Percentiles rank a stretch among this genome's conserved stretches.
Conservation (phyloP, 1,284 basidiomycete species). For the Marasmius tenuissimus region DNA sequence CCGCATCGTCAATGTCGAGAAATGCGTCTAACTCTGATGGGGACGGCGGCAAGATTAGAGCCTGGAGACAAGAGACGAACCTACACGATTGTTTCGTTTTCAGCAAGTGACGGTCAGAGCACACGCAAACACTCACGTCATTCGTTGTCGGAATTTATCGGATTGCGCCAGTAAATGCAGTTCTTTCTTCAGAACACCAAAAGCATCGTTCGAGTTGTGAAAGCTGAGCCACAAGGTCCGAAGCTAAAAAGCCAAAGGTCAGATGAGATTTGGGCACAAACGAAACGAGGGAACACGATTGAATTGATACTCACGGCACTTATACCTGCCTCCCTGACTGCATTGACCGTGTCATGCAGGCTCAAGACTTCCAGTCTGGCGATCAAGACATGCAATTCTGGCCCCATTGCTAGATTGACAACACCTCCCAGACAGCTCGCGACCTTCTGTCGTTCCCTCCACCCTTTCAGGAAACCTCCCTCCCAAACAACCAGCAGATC, state of each 20-base stretch:
- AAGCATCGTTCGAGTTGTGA: conserved; percentile 33
- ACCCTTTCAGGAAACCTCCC: conserved; percentile 63
- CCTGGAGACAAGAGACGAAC: conserved; percentile 74
- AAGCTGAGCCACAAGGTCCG: conserved; percentile 54
- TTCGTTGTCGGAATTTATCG: conserved; percentile 64
- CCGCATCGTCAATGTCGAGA: conserved; percentile 52
- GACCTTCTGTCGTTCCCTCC: conserved; percentile 81
- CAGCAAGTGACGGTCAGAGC: conserved; percentile 10
- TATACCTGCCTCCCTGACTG: conserved; percentile 81
- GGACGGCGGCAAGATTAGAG: conserved; percentile 42
- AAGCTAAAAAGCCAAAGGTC: conserved; percentile 35
- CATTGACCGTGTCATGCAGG: conserved; percentile 79
- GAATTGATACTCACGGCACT: conserved; percentile 50
- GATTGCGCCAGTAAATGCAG: conserved; percentile 58
- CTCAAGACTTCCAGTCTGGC: conserved; percentile 58
- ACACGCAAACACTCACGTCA: conserved; percentile 56
- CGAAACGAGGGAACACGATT: conserved; percentile 20
- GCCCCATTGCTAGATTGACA: conserved; percentile 35
- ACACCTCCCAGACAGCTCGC: conserved; percentile 58
- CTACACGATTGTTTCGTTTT: conserved; percentile 26
- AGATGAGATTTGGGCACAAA: background rate
- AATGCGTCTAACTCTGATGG: conserved; percentile 33
- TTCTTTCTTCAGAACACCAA: conserved; percentile 46
- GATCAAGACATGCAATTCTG: conserved; percentile 29
- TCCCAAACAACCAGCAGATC: conserved; percentile 65